Evolutionary conservation across 805 yeast species (phyloP).

Genomic region (Pichia kluyveri): DNA sequence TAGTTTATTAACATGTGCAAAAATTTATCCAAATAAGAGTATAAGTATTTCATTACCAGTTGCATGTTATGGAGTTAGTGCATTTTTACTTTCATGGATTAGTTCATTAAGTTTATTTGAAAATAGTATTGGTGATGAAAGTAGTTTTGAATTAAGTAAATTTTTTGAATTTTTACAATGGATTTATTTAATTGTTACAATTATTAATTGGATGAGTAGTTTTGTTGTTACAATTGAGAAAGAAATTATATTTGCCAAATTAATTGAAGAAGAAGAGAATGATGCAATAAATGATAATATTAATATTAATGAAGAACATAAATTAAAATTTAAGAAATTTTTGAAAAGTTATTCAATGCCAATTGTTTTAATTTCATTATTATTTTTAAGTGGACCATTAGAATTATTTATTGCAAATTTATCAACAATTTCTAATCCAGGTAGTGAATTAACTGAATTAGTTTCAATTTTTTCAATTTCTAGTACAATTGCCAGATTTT

Average conservation of each 20-base stretch:
- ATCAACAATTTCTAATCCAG: constrained; percentile 40
- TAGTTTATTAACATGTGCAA: constrained; percentile 72
- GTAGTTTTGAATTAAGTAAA: constrained; percentile 34
- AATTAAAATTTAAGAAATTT: constrained; percentile 20
- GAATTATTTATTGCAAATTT: constrained; percentile 80
- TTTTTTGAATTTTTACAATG: constrained; percentile 46
- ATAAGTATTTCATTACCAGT: constrained; percentile 85
- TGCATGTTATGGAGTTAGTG: constrained; percentile 76
- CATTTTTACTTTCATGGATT: constrained; percentile 64
- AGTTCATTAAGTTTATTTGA: constrained; percentile 34
- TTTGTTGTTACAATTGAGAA: constrained; percentile 54
- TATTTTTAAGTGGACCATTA: constrained; percentile 70
- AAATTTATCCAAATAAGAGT: constrained; percentile 73
- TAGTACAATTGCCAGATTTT: constrained; percentile 60
- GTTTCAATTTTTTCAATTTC: constrained; percentile 53
- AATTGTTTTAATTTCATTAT: constrained; percentile 51
- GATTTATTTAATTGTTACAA: constrained; percentile 47
- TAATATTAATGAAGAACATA: constrained; percentile 10
- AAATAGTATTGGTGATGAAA: constrained; percentile 8
- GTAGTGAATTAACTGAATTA: constrained; percentile 26
- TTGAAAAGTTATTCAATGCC: constrained; percentile 53
- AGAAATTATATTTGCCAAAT: constrained; percentile 32
- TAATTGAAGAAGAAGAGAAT: constrained; percentile 14
- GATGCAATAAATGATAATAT: constrained; percentile 4
- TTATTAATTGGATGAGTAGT: constrained; percentile 54